A percentile compares a stretch with the other conserved stretches of the same genome.
Conservation (phyloP, 2,329 filamentous ascomycete species). For the Stagonosporopsis cucurbitacearum region DNA sequence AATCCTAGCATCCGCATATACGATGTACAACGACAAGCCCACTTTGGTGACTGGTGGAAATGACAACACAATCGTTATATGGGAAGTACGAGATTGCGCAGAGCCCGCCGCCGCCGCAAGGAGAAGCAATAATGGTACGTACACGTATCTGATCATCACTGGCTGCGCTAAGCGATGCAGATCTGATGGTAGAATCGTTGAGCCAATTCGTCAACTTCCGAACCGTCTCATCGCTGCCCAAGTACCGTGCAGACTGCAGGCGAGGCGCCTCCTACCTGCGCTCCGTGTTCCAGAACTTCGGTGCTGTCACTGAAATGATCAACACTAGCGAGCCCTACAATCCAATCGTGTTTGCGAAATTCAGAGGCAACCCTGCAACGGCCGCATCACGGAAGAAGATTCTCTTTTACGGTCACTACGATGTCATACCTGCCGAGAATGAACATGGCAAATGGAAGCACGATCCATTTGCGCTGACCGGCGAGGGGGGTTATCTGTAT, state of each 20-base stretch:
- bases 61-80: slow-evolving; percentile 86
- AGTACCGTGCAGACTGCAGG: slow-evolving; percentile 89
- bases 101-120: slow-evolving; percentile 53
- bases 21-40: slow-evolving; percentile 71
- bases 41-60: slow-evolving; percentile 95
- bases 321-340: slow-evolving; percentile 79
- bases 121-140: slow-evolving; percentile 63
- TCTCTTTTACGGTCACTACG: slow-evolving; percentile 97
- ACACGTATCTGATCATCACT: slow-evolving; percentile 9
- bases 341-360: slow-evolving; percentile 91
- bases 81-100: slow-evolving; percentile 72
- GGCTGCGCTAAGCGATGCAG: slow-evolving; percentile 47
- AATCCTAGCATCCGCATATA: slow-evolving; percentile 82
- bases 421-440: slow-evolving; percentile 89
- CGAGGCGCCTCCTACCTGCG: slow-evolving; percentile 90
- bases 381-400: slow-evolving; percentile 78
- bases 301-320: slow-evolving; percentile 82
- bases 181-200: slow-evolving; percentile 68
- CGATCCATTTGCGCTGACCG: slow-evolving; percentile 88
- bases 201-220: slow-evolving; percentile 89
- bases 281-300: slow-evolving; percentile 88
- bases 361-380: slow-evolving; percentile 74
- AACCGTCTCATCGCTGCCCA: slow-evolving; percentile 84
- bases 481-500: slow-evolving; percentile 90
- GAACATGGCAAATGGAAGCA: slow-evolving; percentile 82